Evolutionary conservation across 208 protist species (phyloP), one percentile per base, ranked within the genome.

Genomic region (Phytomonas sp.): DNA sequence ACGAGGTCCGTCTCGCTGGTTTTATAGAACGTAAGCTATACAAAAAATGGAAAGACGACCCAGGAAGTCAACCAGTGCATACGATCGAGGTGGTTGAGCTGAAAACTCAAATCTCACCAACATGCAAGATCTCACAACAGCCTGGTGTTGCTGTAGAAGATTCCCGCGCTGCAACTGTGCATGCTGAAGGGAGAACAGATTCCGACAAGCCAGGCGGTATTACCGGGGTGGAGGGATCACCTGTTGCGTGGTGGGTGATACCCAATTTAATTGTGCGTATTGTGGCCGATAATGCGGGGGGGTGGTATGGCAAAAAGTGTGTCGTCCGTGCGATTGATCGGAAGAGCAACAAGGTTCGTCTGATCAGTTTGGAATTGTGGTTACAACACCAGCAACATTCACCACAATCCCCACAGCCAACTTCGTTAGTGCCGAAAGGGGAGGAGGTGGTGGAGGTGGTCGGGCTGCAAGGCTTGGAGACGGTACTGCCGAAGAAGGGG

Each of bases 261-360:
- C 87, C 85, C 30, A 77, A 79, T 28, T 72, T 95, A 31, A 60
- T 91, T 32, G 90, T 95, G 37, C 90, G 90, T 11, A 68, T 95
- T 31, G 73, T 88, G 8, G 78, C 85, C 26, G 82, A 87, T 60
- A 70, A 40, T 0, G 86, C 82, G 4, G 80, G 80, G 68, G 61
- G 74, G 40, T 81, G 84, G 73, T 83, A 79, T 69, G 87, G 90
- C 20, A 78, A 84, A 34, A 92, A 92, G 74, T 87, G 80, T 67
- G 80, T 85, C 28, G 90, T 95, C 13, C 68, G 71, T 32, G 63
- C 73, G 0, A 77, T 93, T 4, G 34, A 72, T 2, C 81, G 84
- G 34, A 79, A 78, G 33, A 84, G 84, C 23, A 64, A 76, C 13
- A 76, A 68, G n/a, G 76, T 95, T 63, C 85, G 87, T 13, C 76